A percentile compares a stretch with the other conserved stretches of the same genome.
phyloP scores from a whole-genome alignment of 1,284 basidiomycete species.

The Ganoderma lingzhi region DNA sequence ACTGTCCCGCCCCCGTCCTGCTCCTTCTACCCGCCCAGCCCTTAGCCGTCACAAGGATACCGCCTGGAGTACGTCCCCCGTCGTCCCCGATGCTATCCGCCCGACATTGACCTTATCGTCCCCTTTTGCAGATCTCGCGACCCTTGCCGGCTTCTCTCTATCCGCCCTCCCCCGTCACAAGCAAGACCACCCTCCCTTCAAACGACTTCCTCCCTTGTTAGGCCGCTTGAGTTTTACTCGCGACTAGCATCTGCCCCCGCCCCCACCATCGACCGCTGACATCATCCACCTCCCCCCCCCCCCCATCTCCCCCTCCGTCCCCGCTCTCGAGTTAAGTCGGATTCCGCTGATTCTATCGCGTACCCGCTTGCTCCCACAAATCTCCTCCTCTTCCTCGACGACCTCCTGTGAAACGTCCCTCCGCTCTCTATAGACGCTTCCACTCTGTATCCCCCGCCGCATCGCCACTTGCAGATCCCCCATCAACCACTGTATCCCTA shows the following conservation, averaged over 20 bases:
- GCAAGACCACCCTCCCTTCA: constrained; percentile 39
- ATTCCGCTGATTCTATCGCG: constrained; percentile 69
- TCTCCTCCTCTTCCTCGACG: constrained; percentile 28
- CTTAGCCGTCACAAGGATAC: constrained; percentile 77
- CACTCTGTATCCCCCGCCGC: constrained; percentile 23
- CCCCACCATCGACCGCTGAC: constrained; percentile 32
- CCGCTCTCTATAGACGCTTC: constrained; percentile 48
- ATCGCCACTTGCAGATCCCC: constrained; percentile 30
- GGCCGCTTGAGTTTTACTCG: constrained; percentile 61
- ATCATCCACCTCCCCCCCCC: constrained; percentile 6
- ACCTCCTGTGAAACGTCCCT: constrained; percentile 22
- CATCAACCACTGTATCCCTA: constrained; percentile 21
- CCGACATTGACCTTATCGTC: constrained; percentile 23
- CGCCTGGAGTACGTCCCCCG: constrained; percentile 70
- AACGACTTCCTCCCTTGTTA: constrained; percentile 41
- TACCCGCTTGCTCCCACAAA: constrained; percentile 37
- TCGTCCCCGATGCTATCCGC: constrained; percentile 18
- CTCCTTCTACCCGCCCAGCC: constrained; percentile 52
- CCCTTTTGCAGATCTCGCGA: constrained; percentile 81
- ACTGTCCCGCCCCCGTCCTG: constrained; percentile 40
- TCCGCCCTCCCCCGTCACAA: constrained; percentile 48
- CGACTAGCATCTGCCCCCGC: constrained; percentile 33
- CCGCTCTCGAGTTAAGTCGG: constrained; percentile 43
- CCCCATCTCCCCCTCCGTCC: constrained; percentile 30
- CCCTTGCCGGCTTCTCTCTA: constrained; percentile 86